Base-by-base conservation (phyloP, 345 rosid genomes). In the Salix caprea region DNA sequence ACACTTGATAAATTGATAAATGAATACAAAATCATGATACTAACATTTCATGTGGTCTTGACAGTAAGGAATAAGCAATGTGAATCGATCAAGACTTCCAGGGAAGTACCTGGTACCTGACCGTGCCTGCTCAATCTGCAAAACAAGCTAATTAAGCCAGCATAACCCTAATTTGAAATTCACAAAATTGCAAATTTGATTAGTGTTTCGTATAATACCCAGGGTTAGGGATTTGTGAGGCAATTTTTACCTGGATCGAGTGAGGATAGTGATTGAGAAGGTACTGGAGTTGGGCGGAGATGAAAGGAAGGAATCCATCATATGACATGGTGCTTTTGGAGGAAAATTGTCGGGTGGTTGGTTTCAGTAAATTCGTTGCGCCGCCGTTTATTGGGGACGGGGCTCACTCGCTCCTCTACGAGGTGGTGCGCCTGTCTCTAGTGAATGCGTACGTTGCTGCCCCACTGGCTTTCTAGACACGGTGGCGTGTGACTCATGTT, bases 41-140 rank as follows among this genome's bases (percentile, higher is more conserved):
- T 85, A 61, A 96, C 99, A 96, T 86, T 86, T 93, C 74, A 93
- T 83, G 50, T 87, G 79, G 77, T 91, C 98, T 11, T 92, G 85
- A 79, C 99, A 96, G 76, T 90, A 96, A 26, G 99, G 97, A 61
- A 96, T 90, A 71, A 90, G 86, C 87, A 96, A 86, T 58, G 97
- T 91, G 82, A 93, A 93, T 7, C 99, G 97, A 82, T 96, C 99
- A 37, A 89, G 88, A 76, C 79, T 82, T 42, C 76, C 85, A 7
- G 92, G 80, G 71, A 80, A 73, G 30, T 84, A 85, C 81, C 87
- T 90, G 85, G 89, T 89, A 24, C 99, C 98, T 2, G 97, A 93
- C 90, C 94, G 82, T 11, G 80, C 87, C 83, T 90, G 93, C 72
- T 92, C 99, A 66, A 96, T 86, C 99, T 96, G 84, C 58, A 83